Percentiles rank a stretch among this genome's conserved stretches.
phyloP scores from a whole-genome alignment of 371 early-diverging fungal genomes.

The Cokeromyces recurvatus region DNA sequence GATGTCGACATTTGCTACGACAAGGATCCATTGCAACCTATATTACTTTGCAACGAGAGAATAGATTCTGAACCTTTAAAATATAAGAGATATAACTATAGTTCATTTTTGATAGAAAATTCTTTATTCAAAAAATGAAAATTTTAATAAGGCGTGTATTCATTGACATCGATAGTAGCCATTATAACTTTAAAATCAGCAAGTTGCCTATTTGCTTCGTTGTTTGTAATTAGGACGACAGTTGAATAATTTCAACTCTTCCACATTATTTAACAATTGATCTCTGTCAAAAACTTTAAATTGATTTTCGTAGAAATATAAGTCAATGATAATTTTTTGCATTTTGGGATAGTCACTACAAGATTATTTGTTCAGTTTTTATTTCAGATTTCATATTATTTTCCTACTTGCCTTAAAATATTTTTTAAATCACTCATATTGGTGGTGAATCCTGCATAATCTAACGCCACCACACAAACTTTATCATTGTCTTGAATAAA shows the following conservation, averaged over 20 bases:
- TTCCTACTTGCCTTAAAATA: conserved; percentile 6
- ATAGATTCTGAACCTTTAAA: conserved; percentile 1
- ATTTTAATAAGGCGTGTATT: no score
- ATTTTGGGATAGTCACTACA: conserved; percentile 5
- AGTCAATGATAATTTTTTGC: conserved; percentile 10
- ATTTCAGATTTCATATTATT: conserved; percentile 9
- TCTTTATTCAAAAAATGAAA: no score
- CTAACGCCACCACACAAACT: conserved; percentile 8
- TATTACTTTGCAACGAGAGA: conserved; percentile 6
- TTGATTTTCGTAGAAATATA: conserved; percentile 2
- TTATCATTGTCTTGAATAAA: conserved; percentile 12
- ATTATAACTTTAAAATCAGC: no score
- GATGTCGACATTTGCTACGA: conserved; percentile 7
- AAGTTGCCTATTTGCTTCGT: conserved; percentile 3
- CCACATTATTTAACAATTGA: conserved; percentile 5
- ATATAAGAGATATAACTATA: conserved; percentile 1
- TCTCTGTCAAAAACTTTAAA: conserved; percentile 8
- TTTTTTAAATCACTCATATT: conserved; percentile 9
- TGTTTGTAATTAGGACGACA: conserved; percentile 14
- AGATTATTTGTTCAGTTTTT: conserved; percentile 10
- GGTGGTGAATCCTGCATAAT: conserved; percentile 14
- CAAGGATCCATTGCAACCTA: neutral
- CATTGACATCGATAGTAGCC: no score
- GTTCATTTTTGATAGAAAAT: neutral
- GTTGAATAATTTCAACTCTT: conserved; percentile 10